These are phyloP conservation scores for Amylocarpus encephaloides DNA, from an alignment of 2,329 filamentous ascomycete genomes.

Conservation along the genomic window DNA sequence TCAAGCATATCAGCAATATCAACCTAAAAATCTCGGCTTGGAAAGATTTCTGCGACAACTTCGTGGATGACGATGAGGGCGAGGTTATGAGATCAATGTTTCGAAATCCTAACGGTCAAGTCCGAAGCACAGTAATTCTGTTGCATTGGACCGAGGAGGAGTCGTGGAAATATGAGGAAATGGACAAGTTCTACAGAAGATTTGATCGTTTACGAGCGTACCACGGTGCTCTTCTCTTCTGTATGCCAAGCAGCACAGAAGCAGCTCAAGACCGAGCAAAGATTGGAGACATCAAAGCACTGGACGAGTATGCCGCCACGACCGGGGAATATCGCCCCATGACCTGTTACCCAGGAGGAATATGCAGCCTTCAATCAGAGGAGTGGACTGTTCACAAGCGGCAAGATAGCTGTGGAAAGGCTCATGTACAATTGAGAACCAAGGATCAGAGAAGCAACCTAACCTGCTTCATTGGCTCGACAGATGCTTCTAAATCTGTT, in stretches of 20 bases:
- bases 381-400: background rate
- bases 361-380: background rate
- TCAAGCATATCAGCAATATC: background rate
- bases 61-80: background rate
- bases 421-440: background rate
- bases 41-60: background rate
- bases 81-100: background rate
- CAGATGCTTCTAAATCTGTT: too few relatives aligned
- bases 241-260: background rate
- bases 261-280: background rate
- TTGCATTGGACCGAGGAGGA: background rate
- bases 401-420: background rate
- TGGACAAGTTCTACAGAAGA: background rate
- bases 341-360: background rate
- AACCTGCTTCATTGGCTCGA: background rate
- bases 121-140: background rate
- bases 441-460: background rate
- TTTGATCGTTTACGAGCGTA: background rate
- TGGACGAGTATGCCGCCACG: background rate
- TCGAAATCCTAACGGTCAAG: background rate
- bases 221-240: background rate
- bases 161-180: background rate
- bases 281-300: background rate
- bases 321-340: background rate
- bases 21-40: background rate